Conservation (phyloP, 1,139 yeast genomes). For the Taiozyma onychis region DNA sequence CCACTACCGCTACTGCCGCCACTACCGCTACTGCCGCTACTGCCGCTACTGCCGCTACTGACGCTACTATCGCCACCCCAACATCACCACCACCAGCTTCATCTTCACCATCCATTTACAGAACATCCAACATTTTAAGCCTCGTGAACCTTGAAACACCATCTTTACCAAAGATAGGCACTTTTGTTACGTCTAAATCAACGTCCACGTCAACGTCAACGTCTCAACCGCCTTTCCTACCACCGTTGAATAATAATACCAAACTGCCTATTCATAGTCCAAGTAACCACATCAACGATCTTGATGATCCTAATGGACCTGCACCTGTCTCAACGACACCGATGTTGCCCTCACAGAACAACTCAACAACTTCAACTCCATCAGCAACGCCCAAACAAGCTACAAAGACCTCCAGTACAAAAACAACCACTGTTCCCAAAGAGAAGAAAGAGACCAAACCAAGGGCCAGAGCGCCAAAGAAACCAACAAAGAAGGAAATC, state of each 20-base stretch:
- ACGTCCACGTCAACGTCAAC: not conserved
- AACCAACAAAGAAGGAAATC: not conserved
- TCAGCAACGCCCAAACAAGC: slow-evolving; percentile 2
- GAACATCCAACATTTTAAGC: slow-evolving; percentile 6
- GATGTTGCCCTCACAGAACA: not conserved
- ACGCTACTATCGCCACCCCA: not conserved
- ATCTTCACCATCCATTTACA: not conserved
- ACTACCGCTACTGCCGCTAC: not conserved
- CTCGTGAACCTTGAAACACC: slow-evolving; percentile 7
- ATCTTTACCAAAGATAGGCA: not conserved
- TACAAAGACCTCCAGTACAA: not conserved
- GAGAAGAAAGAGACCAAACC: slow-evolving; percentile 1
- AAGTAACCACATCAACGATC: not conserved
- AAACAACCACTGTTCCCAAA: not conserved
- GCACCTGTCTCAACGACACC: not conserved
- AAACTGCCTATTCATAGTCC: not conserved
- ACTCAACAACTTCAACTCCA: not conserved
- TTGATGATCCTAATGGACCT: too few relatives aligned
- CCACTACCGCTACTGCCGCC: not conserved
- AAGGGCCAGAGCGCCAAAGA: not conserved
- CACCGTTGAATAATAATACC: not conserved
- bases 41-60: not conserved
- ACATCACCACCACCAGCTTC: not conserved
- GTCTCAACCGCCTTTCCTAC: not conserved
- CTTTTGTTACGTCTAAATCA: not conserved